phyloP scores from a whole-genome alignment of 441 rosid species.

The Daphne laureola region DNA sequence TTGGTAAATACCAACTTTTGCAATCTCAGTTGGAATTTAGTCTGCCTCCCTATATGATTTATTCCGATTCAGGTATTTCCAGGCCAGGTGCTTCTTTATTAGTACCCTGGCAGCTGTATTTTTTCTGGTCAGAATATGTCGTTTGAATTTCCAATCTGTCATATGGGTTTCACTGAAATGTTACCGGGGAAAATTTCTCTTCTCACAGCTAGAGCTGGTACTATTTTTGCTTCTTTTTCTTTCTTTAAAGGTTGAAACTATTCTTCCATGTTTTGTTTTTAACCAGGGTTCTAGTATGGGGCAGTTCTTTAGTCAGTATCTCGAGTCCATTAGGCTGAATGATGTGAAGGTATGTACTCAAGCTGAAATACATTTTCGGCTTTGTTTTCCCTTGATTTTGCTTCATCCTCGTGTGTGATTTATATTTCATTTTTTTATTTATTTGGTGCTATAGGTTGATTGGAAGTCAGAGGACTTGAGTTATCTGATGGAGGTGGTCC shows the following conservation, averaged over 20 bases:
- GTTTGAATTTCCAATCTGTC: no score
- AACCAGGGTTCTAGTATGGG: constrained; percentile 96
- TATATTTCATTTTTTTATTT: constrained; percentile 11
- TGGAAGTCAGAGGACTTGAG: constrained; percentile 89
- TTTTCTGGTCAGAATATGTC: no score
- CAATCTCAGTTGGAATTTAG: no score
- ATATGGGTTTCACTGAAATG: no score
- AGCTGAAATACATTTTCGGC: constrained; percentile 1
- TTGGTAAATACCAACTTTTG: no score
- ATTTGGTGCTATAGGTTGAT: constrained; percentile 47
- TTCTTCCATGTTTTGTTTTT: constrained; percentile 11
- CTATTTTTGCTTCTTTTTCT: background rate
- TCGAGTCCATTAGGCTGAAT: constrained; percentile 85
- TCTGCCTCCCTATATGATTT: no score
- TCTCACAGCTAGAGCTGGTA: background rate
- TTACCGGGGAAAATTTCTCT: background rate
- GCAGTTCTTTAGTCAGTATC: constrained; percentile 80
- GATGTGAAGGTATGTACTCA: constrained; percentile 54
- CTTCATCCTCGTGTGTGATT: constrained; percentile 9
- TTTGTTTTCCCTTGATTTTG: constrained; percentile 9
- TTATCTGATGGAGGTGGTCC: constrained; percentile 72
- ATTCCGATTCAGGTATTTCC: no score
- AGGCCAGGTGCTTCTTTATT: no score
- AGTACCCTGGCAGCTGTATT: no score
- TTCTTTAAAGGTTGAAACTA: background rate